phyloP scores from a whole-genome alignment of 2,329 filamentous ascomycete species.

The Zarea fungicola region DNA sequence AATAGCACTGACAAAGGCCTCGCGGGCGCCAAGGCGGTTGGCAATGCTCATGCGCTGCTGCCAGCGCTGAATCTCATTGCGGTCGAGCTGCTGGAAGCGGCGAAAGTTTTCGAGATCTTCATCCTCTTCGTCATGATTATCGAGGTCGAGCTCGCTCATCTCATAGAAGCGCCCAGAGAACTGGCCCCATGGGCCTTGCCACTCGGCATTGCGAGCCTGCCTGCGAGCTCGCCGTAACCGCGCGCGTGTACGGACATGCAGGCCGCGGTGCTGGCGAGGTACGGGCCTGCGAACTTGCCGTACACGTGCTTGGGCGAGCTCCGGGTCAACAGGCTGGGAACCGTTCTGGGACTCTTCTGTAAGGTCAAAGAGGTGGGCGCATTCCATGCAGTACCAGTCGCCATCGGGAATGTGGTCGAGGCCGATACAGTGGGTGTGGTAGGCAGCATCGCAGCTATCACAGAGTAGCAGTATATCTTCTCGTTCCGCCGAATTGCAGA shows the following conservation, averaged over 20 bases:
- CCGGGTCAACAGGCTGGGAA: constrained; percentile 30
- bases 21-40: constrained; percentile 68
- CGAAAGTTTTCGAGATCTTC: constrained; percentile 62
- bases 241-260: constrained; percentile 49
- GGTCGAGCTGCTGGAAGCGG: constrained; percentile 49
- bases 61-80: constrained; percentile 66
- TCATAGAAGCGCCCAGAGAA: constrained; percentile 60
- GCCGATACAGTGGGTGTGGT: constrained; percentile 88
- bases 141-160: constrained; percentile 37
- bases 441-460: constrained; percentile 83
- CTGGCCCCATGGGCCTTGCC: constrained; percentile 79
- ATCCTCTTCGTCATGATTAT: constrained; percentile 51
- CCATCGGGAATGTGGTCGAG: constrained; percentile 70
- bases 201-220: constrained; percentile 70
- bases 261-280: constrained; percentile 28
- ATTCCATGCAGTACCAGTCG: constrained; percentile 89
- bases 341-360: constrained; percentile 26
- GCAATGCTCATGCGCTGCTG: constrained; percentile 79
- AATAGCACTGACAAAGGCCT: constrained; percentile 63
- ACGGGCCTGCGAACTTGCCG: constrained; percentile 27
- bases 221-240: constrained; percentile 50
- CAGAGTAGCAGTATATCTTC: constrained; percentile 84
- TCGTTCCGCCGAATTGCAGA: constrained; percentile 76
- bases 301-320: constrained; percentile 18
- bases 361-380: constrained; percentile 47